These are phyloP conservation scores for Aspergillus haitiensis DNA, from an alignment of 495 filamentous ascomycete species.

Conservation along the genomic window DNA sequence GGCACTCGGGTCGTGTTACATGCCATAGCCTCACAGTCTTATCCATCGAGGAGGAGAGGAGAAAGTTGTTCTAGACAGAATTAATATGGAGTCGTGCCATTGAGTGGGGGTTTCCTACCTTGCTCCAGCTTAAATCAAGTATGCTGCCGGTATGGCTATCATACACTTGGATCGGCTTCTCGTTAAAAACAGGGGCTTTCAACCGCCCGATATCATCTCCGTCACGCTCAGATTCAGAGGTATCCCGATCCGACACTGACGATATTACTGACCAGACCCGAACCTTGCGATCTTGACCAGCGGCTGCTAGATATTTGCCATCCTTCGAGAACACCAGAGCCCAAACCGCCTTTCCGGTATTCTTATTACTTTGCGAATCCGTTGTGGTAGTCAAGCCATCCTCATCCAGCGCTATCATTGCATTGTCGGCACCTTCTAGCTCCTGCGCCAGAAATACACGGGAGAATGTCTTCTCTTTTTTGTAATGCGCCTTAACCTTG, in stretches of 20 bases:
- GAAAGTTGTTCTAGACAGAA: slow-evolving; percentile 75
- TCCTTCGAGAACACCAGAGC: slow-evolving; percentile 90
- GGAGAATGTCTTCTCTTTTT: slow-evolving; percentile 80
- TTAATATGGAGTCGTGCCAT: not conserved
- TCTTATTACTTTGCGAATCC: slow-evolving; percentile 38
- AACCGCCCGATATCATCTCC: slow-evolving; percentile 55
- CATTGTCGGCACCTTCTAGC: slow-evolving; percentile 44
- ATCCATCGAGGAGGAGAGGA: slow-evolving; percentile 96
- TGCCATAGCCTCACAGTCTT: slow-evolving; percentile 98
- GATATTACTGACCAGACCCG: slow-evolving; percentile 89
- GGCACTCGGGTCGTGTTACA: slow-evolving; percentile 76
- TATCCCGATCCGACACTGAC: slow-evolving; percentile 72
- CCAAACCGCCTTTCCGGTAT: slow-evolving; percentile 69
- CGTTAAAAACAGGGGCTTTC: slow-evolving; percentile 88
- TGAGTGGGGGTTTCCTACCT: slow-evolving; percentile 48
- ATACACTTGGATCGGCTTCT: slow-evolving; percentile 75
- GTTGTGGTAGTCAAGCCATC: slow-evolving; percentile 30
- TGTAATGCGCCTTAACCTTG: slow-evolving; percentile 76
- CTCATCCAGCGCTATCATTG: slow-evolving; percentile 27
- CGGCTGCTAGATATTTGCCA: slow-evolving; percentile 86
- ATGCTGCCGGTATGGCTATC: slow-evolving; percentile 84
- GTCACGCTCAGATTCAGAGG: slow-evolving; percentile 70
- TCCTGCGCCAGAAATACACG: slow-evolving; percentile 91
- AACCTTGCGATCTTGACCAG: slow-evolving; percentile 81
- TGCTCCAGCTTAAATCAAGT: slow-evolving; percentile 94